A percentile compares a stretch with the other conserved stretches of the same genome.
phyloP scores from a whole-genome alignment of 2,329 filamentous ascomycete genomes.

The Botrytis elliptica region DNA sequence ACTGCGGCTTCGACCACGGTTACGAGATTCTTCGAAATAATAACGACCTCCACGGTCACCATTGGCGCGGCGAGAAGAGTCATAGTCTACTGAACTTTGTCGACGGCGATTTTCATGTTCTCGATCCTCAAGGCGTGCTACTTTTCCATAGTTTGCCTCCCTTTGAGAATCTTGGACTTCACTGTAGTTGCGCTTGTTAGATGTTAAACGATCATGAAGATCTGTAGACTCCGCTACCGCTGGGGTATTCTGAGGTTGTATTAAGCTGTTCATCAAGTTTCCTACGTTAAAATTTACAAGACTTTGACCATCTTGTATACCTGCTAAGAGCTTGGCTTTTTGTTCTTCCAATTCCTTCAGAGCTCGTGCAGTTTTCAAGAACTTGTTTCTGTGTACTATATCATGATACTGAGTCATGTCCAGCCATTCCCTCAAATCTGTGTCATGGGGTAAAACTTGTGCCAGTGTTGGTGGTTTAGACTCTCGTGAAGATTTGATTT shows the following conservation, averaged over 20 bases:
- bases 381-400: conserved; percentile 38
- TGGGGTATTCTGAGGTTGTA: not conserved
- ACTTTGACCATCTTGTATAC: conserved; percentile 32
- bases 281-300: conserved; percentile 12
- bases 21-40: conserved; percentile 28
- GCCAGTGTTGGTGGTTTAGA: conserved; percentile 28
- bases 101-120: conserved; percentile 26
- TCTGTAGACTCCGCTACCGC: conserved; percentile 19
- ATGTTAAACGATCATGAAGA: conserved; percentile 26
- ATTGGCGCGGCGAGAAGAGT: conserved; percentile 26
- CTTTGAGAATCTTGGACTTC: conserved; percentile 31
- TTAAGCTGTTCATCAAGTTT: conserved; percentile 8
- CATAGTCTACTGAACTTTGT: conserved; percentile 31
- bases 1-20: conserved; percentile 28
- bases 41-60: conserved; percentile 30
- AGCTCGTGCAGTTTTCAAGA: conserved; percentile 25
- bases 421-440: conserved; percentile 41
- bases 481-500: conserved; percentile 25
- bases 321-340: conserved; percentile 35
- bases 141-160: conserved; percentile 27
- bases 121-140: conserved; percentile 33
- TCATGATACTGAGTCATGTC: conserved; percentile 41
- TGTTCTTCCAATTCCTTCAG: conserved; percentile 36
- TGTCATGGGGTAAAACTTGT: conserved; percentile 33
- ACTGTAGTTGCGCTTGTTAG: conserved; percentile 37